Evolutionary conservation across 202 grass and related monocot species (phyloP).

Genomic region (Panicum hallii): DNA sequence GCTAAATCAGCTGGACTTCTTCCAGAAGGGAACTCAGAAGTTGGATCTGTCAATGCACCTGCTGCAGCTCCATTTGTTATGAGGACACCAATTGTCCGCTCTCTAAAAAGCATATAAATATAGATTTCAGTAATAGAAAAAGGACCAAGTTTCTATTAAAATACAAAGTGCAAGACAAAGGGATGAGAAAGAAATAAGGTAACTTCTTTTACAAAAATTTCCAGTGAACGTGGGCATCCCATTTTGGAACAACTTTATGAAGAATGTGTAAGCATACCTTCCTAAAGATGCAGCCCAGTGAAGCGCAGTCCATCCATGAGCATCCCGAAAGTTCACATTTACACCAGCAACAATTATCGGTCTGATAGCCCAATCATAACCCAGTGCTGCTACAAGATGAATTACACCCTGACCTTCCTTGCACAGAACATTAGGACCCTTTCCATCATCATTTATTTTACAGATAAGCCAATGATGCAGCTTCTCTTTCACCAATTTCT

Average conservation of each 20-base stretch:
- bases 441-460: constrained; percentile 67
- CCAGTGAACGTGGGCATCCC: constrained; percentile 23
- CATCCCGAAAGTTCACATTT: constrained; percentile 84
- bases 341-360: constrained; percentile 72
- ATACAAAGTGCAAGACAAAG: constrained; percentile 28
- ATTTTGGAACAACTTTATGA: constrained; percentile 18
- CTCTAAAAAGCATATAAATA: constrained; percentile 55
- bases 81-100: constrained; percentile 64
- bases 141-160: constrained; percentile 18
- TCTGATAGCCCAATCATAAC: constrained; percentile 80
- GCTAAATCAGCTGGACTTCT: constrained; percentile 86
- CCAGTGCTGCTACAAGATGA: constrained; percentile 77
- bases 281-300: constrained; percentile 85
- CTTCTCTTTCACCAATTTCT: constrained; percentile 77
- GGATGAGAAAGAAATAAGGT: constrained; percentile 18
- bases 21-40: constrained; percentile 68
- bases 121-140: constrained; percentile 28
- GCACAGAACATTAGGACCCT: constrained; percentile 65
- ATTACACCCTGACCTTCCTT: constrained; percentile 82
- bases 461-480: constrained; percentile 74
- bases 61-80: constrained; percentile 68
- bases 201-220: constrained; percentile 34
- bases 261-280: constrained; percentile 57
- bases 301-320: constrained; percentile 85
- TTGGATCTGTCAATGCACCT: constrained; percentile 77